Base-by-base conservation (phyloP, 805 yeast species). In the Saccharomycopsis selenospora region DNA sequence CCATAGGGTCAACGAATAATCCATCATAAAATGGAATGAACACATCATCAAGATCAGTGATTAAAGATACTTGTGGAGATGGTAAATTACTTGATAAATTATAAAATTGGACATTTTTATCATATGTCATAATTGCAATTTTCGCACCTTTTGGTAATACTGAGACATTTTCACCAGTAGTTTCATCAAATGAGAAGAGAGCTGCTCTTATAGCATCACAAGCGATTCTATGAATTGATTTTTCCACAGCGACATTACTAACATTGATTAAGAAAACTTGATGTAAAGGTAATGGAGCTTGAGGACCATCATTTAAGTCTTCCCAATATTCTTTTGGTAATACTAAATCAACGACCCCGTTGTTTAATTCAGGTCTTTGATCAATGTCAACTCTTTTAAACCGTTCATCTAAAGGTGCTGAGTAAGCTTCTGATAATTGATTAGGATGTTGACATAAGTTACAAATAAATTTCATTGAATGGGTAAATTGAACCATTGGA, bases 381-480 rank as follows among this genome's bases (percentile, higher is more conserved):
- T 65, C 67, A 55, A 76, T 70, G 65, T 87, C 95, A 7, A 76
- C 64, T 56, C 95, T 71, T 46, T 76, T 71, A 20, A 82, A 84
- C 22, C 74, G 69, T 3, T 72, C 66, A 57, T 82, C 88, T 5
- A 83, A 62, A 27, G 82, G 78, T 29, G 85, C 70, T 48, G 68
- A 68, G 58, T 88, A 89, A 30, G 82, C 89, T 7, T 63, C 61
- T 0, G 95, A 86, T 13, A 84, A 77, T 3, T 71, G 68, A 59
- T 82, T 84, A 47, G 87, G 76, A 56, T 84, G 85, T 53, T 79
- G 80, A 67, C 99, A 93, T 59, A 93, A 76, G 64, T 91, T 91
- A 70, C 99, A 93, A 10, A 77, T 71, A 64, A 87, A 85, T 49
- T 67, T 69, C 40, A 80, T 76, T 24, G 81, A 80, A 47, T 73